These are phyloP conservation scores for Peronospora farinosa DNA, from an alignment of 352 stramenopile species.

Conservation along the genomic window DNA sequence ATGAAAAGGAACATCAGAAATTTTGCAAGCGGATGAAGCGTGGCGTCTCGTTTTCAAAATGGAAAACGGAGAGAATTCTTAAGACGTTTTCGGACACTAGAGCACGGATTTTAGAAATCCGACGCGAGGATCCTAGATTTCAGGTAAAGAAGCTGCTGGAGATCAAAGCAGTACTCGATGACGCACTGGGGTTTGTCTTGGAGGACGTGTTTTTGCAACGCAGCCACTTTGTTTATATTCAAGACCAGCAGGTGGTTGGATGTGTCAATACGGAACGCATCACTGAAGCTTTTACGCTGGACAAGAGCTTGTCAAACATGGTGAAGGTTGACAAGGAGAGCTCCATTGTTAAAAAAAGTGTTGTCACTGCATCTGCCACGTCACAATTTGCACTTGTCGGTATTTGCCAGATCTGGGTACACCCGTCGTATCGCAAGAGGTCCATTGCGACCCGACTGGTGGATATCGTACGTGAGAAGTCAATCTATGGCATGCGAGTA, in stretches of 20 bases:
- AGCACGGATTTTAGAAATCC: slow-evolving; percentile 61
- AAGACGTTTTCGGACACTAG: slow-evolving; percentile 36
- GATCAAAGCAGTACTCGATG: slow-evolving; percentile 62
- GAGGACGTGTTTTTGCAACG: slow-evolving; percentile 44
- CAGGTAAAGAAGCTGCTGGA: slow-evolving; percentile 73
- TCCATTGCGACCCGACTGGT: slow-evolving; percentile 55
- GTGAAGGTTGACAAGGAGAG: slow-evolving; percentile 1
- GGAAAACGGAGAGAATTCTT: slow-evolving; percentile 59
- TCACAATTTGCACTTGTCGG: slow-evolving; percentile 40
- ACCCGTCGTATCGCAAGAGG: slow-evolving; percentile 42
- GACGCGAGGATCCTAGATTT: slow-evolving; percentile 36
- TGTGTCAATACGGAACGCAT: slow-evolving; percentile 58
- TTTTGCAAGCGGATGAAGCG: slow-evolving; percentile 45
- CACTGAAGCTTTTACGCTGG: slow-evolving; percentile 35
- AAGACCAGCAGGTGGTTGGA: slow-evolving; percentile 51
- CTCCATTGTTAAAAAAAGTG: slow-evolving; percentile 6
- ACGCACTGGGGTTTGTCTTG: slow-evolving; percentile 60
- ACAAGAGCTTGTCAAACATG: slow-evolving; percentile 15
- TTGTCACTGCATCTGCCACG: slow-evolving; percentile 13
- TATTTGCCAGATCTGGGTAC: slow-evolving; percentile 70
- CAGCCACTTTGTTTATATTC: slow-evolving; percentile 55
- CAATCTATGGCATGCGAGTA: slow-evolving; percentile 64
- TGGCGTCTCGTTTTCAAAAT: slow-evolving; percentile 51
- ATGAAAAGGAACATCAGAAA: slow-evolving; percentile 60
- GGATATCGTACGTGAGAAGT: slow-evolving; percentile 55